Evolutionary conservation across 495 filamentous ascomycete genomes (phyloP), one percentile per base, ranked within the genome.

Genomic region (Penicillium robsamsonii): DNA sequence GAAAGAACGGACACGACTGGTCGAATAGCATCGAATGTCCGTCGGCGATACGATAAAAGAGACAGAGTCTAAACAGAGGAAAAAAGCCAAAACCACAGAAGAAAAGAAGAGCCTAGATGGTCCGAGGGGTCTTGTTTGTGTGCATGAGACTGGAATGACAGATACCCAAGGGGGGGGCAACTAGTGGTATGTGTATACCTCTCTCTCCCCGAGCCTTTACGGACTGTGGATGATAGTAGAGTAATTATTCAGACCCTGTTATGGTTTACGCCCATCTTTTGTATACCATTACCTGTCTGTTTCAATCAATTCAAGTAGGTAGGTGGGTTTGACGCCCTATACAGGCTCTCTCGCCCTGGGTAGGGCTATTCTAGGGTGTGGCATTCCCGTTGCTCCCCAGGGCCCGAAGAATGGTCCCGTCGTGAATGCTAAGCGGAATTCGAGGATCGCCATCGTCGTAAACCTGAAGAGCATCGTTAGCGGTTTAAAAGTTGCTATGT

Each of bases 1-100:
- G 53, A 69, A 69, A 58, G 66, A 66, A 64, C 56, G 59, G 61
- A 66, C 63, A 62, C 63, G 61, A 62, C 57, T 44, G 57, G 45
- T 66, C 62, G 65, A 63, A 61, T 50, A 9, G 29, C 50, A 63
- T 68, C 65, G 63, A 68, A 62, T 56, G 58, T 69, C 61, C 66
- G 60, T 48, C 41, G 46, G 56, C 51, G 56, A 42, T 56, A 53
- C 37, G 50, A 33, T 48, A 47, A 25, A 40, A 47, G 52, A 35
- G 40, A 52, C 46, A 66, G 58, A 55, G 63, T 66, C 53, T 47
- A 50, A 37, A 44, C 45, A 31, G 54, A 51, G 53, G 25, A 49
- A 57, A 27, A 57, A 58, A 31, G 58, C 46, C 45, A 47, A 40
- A 50, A 12, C 40, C 24, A n/a, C 13, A 38, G 45, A 56, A 61